Evolutionary conservation across 2,329 filamentous ascomycete genomes (phyloP).

Genomic region (Paecilomyces niveus): DNA sequence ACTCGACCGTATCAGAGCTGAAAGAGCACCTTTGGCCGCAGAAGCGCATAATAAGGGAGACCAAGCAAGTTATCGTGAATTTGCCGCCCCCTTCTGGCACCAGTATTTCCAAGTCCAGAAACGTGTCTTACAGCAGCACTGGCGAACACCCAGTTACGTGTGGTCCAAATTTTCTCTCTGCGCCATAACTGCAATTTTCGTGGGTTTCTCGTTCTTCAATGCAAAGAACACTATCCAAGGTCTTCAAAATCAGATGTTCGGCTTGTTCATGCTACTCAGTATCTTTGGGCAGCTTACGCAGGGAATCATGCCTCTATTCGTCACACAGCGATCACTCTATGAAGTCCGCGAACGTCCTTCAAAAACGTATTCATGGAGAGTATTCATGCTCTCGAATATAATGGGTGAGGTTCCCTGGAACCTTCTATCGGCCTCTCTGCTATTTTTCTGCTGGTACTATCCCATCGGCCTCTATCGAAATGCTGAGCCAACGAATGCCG

Average conservation of each 20-base stretch:
- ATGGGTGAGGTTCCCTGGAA: conserved; percentile 65
- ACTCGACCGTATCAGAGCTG: conserved; percentile 42
- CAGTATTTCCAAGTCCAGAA: conserved; percentile 63
- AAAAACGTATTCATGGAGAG: conserved; percentile 69
- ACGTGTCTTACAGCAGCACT: conserved; percentile 86
- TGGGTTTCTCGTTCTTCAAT: conserved; percentile 75
- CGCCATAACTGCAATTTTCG: conserved; percentile 61
- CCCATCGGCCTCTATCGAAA: conserved; percentile 45
- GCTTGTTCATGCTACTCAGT: conserved; percentile 77
- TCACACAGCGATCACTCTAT: conserved; percentile 52
- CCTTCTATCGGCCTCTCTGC: conserved; percentile 54
- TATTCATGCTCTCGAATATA: conserved; percentile 64
- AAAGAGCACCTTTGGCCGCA: conserved; percentile 35
- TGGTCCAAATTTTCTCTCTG: conserved; percentile 72
- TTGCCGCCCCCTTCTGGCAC: conserved; percentile 64
- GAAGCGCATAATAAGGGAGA: conserved; percentile 27
- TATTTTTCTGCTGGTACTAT: conserved; percentile 64
- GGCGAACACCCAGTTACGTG: conserved; percentile 83
- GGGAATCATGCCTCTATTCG: conserved; percentile 54
- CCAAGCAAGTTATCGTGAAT: conserved; percentile 62
- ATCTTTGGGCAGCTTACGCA: conserved; percentile 60
- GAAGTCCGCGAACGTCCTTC: conserved; percentile 55
- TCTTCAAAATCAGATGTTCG: conserved; percentile 84
- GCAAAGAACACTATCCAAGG: conserved; percentile 70
- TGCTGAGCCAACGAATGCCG: conserved; percentile 29